A percentile compares a stretch with the other conserved stretches of the same genome.
These are phyloP conservation scores for Fraxinus greggii DNA, from an alignment of 305 asterid species.

Conservation along the genomic window DNA sequence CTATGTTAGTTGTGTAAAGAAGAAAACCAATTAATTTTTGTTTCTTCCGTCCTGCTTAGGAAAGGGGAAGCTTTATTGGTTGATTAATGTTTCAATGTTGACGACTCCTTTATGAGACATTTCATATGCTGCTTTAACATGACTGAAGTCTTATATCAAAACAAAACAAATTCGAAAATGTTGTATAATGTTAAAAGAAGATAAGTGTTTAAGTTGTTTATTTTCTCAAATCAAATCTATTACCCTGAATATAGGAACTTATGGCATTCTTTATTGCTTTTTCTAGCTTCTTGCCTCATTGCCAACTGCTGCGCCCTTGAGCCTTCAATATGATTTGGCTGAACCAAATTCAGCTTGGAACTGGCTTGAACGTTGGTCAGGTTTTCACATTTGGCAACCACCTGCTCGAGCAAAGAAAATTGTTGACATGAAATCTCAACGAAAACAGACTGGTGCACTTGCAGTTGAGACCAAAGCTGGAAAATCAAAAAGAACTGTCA, in stretches of 20 bases:
- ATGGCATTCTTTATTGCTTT: conserved; percentile 16
- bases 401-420: conserved; percentile 46
- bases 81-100: background rate
- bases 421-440: conserved; percentile 48
- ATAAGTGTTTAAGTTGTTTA: background rate
- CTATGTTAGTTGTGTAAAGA: background rate
- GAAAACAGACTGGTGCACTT: conserved; percentile 43
- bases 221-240: background rate
- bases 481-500: conserved; percentile 61
- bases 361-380: conserved; percentile 96
- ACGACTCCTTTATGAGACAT: background rate
- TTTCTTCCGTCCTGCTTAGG: background rate
- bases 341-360: conserved; percentile 80
- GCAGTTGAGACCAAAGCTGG: conserved; percentile 46
- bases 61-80: background rate
- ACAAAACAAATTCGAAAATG: background rate
- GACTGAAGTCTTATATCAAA: background rate
- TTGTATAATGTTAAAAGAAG: background rate
- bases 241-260: conserved; percentile 11
- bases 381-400: conserved; percentile 71
- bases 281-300: conserved; percentile 61
- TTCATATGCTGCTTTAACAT: background rate
- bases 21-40: background rate
- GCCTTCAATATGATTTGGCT: conserved; percentile 71
- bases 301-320: conserved; percentile 77